phyloP scores from a whole-genome alignment of 352 stramenopile species.

The Peronosclerospora sorghi region DNA sequence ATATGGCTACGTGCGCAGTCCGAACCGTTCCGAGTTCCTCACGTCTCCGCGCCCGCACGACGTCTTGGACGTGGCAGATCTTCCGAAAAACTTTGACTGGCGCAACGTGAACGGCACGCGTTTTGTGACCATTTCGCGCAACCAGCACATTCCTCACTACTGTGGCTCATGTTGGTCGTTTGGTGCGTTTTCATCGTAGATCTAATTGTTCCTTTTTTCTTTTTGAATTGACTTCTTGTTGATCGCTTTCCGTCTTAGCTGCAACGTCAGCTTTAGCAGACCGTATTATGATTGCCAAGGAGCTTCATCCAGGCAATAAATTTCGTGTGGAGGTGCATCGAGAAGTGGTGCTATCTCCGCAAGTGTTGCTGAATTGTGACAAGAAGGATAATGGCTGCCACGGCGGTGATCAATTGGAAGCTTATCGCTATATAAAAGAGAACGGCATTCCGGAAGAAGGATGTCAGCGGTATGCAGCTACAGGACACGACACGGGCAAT shows the following conservation, averaged over 20 bases:
- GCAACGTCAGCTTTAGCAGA: conserved; percentile 80
- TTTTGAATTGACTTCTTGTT: neutral
- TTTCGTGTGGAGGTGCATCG: conserved; percentile 50
- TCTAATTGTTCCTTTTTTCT: no score
- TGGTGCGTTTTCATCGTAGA: conserved; percentile 29
- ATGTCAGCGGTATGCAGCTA: conserved; percentile 90
- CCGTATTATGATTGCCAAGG: conserved; percentile 76
- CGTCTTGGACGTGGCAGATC: conserved; percentile 40
- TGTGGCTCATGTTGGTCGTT: conserved; percentile 87
- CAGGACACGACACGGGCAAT: conserved; percentile 84
- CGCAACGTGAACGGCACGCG: conserved; percentile 71
- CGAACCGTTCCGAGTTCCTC: conserved; percentile 54
- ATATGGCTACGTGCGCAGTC: conserved; percentile 62
- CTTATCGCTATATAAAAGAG: conserved; percentile 89
- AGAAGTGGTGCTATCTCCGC: conserved; percentile 72
- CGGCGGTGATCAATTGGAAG: conserved; percentile 85
- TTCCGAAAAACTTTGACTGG: conserved; percentile 93
- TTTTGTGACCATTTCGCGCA: conserved; percentile 75
- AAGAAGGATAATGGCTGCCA: conserved; percentile 84
- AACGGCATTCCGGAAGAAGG: conserved; percentile 90
- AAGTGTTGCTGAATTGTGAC: conserved; percentile 86
- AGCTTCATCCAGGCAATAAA: conserved; percentile 36
- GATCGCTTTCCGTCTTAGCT: conserved; percentile 17
- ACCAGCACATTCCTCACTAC: conserved; percentile 83
- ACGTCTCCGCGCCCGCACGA: conserved; percentile 56